phyloP scores from a whole-genome alignment of 2,329 filamentous ascomycete genomes.

The Fusarium temperatum region DNA sequence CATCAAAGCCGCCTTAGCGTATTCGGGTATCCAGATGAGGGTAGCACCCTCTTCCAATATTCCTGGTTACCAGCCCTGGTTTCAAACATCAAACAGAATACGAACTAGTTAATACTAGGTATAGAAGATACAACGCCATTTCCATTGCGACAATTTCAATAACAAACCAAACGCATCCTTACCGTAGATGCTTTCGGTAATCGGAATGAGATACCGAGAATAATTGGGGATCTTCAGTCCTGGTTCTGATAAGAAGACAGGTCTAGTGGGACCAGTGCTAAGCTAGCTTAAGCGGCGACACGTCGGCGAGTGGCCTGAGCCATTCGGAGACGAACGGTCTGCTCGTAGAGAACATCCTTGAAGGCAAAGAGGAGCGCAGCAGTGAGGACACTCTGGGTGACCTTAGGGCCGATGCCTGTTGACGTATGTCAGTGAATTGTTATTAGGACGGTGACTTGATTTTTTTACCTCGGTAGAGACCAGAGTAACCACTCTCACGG shows the following conservation, averaged over 20 bases:
- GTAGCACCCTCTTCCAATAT: conserved; percentile 13
- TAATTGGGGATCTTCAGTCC: conserved; percentile 3
- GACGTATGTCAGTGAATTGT: conserved; percentile 15
- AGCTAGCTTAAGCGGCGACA: conserved; percentile 44
- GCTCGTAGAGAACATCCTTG: conserved; percentile 94
- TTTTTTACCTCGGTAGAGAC: conserved; percentile 88
- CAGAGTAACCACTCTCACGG: conserved; percentile 87
- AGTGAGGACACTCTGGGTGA: conserved; percentile 95
- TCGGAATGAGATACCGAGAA: conserved; percentile 5
- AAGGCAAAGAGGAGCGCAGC: conserved; percentile 97
- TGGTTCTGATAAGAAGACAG: conserved; percentile 8
- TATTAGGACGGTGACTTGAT: not conserved
- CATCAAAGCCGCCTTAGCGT: conserved; percentile 31
- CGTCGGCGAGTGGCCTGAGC: conserved; percentile 53
- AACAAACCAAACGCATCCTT: conserved; percentile 18
- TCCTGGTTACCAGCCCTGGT: not conserved
- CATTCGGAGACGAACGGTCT: conserved; percentile 73
- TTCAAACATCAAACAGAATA: not conserved
- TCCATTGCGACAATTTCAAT: conserved; percentile 15
- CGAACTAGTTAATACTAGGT: conserved; percentile 2
- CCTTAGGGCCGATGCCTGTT: conserved; percentile 91
- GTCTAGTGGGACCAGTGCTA: not conserved
- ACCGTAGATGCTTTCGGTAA: conserved; percentile 22
- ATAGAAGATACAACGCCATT: conserved; percentile 26
- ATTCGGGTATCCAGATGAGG: conserved; percentile 43